Evolutionary conservation across 805 yeast genomes (phyloP).

Genomic region (Limtongozyma cylindracea): DNA sequence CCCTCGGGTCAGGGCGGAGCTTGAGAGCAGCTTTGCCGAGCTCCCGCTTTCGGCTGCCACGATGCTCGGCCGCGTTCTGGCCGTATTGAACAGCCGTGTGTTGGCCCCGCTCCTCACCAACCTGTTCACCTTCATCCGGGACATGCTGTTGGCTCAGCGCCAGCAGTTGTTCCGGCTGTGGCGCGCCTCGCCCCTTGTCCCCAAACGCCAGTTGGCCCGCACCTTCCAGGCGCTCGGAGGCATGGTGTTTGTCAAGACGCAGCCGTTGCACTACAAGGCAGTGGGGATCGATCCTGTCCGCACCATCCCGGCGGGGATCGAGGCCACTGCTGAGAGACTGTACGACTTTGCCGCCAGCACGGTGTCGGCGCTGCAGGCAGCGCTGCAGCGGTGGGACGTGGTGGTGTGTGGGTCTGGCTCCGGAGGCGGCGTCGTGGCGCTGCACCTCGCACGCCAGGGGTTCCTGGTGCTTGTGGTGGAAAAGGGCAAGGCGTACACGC

Average conservation of each 20-base stretch:
- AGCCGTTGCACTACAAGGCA: too few species aligned
- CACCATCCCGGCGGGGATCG: conserved; percentile 7
- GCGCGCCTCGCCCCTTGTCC: conserved; percentile 13
- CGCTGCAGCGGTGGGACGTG: too few species aligned
- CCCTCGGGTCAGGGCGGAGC: too few species aligned
- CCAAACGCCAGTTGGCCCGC: conserved; percentile 10
- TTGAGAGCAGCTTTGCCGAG: too few species aligned
- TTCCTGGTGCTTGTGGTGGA: conserved; percentile 18
- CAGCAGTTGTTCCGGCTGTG: conserved; percentile 10
- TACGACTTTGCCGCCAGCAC: conserved; percentile 10
- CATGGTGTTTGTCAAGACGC: too few species aligned
- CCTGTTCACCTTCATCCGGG: conserved; percentile 9
- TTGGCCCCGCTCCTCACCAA: conserved; percentile 8
- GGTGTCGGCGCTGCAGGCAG: too few species aligned
- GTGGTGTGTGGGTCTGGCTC: conserved; percentile 25
- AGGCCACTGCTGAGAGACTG: conserved; percentile 7
- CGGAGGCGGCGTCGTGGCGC: conserved; percentile 27
- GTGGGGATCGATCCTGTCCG: too few species aligned
- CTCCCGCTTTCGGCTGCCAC: too few species aligned
- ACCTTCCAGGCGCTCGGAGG: conserved; percentile 11
- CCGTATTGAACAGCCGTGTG: conserved; percentile 8
- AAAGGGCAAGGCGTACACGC: conserved; percentile 18
- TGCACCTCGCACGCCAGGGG: conserved; percentile 16
- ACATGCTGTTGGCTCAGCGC: conserved; percentile 11
- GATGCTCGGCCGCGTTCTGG: conserved; percentile 6